Percentiles rank a stretch among this genome's conserved stretches.
Evolutionary conservation across 2,329 filamentous ascomycete genomes (phyloP).

Genomic region (Aspergillus sp.): DNA sequence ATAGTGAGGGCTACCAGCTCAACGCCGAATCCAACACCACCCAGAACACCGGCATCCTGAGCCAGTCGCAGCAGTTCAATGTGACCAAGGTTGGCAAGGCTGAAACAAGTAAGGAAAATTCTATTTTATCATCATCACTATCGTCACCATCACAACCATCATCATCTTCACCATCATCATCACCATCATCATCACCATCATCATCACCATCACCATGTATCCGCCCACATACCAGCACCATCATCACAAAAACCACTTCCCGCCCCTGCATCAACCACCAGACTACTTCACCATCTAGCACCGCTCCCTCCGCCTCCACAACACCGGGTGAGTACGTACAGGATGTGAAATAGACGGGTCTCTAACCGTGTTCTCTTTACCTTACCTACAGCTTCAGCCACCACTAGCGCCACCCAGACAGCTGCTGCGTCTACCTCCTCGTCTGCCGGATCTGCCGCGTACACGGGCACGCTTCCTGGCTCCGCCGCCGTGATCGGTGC

Average conservation of each 20-base stretch:
- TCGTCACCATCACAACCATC: slow-evolving; percentile 7
- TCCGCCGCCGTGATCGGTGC: slow-evolving; percentile 31
- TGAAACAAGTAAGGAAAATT: slow-evolving; percentile 27
- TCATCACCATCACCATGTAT: slow-evolving; percentile 8
- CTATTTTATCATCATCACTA: slow-evolving; percentile 18
- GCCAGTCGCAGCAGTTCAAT: slow-evolving; percentile 40
- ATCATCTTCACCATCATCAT: slow-evolving; percentile 2
- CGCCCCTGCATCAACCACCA: slow-evolving; percentile 19
- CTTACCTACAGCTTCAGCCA: slow-evolving; percentile 5
- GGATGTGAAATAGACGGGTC: not conserved
- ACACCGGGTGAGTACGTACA: slow-evolving; percentile 28
- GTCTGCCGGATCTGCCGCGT: slow-evolving; percentile 28
- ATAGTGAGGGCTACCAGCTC: slow-evolving; percentile 44
- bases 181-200: slow-evolving; percentile 6
- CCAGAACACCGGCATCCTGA: slow-evolving; percentile 43
- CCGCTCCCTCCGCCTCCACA: slow-evolving; percentile 26
- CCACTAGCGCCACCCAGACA: slow-evolving; percentile 18
- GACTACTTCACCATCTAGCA: slow-evolving; percentile 24
- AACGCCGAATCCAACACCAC: slow-evolving; percentile 40
- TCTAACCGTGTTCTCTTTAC: slow-evolving; percentile 12
- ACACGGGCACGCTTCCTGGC: slow-evolving; percentile 19
- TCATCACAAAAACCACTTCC: slow-evolving; percentile 13
- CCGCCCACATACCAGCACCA: not conserved
- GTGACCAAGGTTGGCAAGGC: slow-evolving; percentile 22
- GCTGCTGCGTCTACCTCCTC: slow-evolving; percentile 25